Base-by-base conservation (phyloP, 2,329 filamentous ascomycete genomes). In the Teratosphaeria gauchensis region DNA sequence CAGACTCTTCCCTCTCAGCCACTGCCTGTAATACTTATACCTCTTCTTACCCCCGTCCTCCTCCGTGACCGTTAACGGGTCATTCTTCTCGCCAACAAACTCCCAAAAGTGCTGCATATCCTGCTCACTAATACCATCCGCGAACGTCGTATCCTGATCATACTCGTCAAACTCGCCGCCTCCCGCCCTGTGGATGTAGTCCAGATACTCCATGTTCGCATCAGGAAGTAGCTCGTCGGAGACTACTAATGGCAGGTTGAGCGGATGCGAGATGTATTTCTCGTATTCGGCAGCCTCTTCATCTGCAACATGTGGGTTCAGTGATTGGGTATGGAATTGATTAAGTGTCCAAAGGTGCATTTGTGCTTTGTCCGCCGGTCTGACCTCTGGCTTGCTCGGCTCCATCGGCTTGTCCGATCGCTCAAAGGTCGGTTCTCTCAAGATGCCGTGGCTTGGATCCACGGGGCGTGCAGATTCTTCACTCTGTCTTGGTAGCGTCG, bases 11-110 rank as follows among this genome's bases (percentile, higher is more conserved):
- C 92, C 92, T 62, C 86, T 83, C 69, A 99, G 78, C 92, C 94
- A 99, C 75, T 96, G 95, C 68, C 87, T 79, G 75, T 99, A 99
- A 9, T 92, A 89, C 76, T 96, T 97, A 74, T 99, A 99, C 66
- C 94, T 81, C 80, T 97, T 96, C 82, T 95, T 97, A 48, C 82
- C 81, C 53, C 85, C 81, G 72, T 97, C 94, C 68, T 95, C 92
- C 52, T 92, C 87, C 1, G 85, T 86, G 14, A 97, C 92, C 2
- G 90, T 95, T 56, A 99, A 76, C 19, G 90, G 90, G 67, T 96
- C 90, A 61, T 94, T 88, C 4, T 83, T 84, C 12, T 94, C 83
- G 51, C 81, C 83, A 58, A 96, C 73, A 68, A 94, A 87, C 62
- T 94, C 89, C 32, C 78, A 78, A 73, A 95, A 96, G 59, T 89